Base-by-base conservation (phyloP, 2,329 filamentous ascomycete genomes). In the Cytospora schulzeri region DNA sequence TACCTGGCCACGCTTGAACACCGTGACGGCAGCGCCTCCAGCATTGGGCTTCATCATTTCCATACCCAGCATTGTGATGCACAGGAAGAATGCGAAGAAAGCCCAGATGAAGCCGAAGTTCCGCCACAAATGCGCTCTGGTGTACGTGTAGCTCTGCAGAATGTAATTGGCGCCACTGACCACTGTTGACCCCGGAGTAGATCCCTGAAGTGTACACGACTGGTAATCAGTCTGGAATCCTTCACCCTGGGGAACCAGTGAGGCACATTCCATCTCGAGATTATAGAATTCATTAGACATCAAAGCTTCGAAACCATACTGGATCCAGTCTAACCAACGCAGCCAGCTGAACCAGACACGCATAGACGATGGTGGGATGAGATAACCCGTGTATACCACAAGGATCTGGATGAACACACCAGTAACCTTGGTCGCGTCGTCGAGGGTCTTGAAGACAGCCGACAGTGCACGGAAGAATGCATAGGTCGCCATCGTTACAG, bases 201-300 rank as follows among this genome's bases (percentile, higher is more conserved):
- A 86, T 26, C 88, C 87, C 2, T 79, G 60, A 1, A 62, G 29
- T 1, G 60, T 12, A 12, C 60, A 62, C 4, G 60, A 62, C 9
- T 62, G 60, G 22, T 51, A 56, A 15, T 62, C 38, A 17, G n/a
- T 15, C 17, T 56, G 15, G 4, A 38, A 38, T 2, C 76, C 76
- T 0, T 79, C 76, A 0, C 84, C 83, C 57, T 72, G 79, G 0
- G 85, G 85, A 4, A 87, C 76, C 7, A 87, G 73, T 65, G 83
- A 84, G 31, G 66, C 80, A 64, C 85, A 87, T 1, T 78, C 75
- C 22, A 87, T 80, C 2, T 70, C 78, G 71, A 89, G 77, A 38
- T 48, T 15, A 67, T 89, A 81, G 64, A 92, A 91, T 71, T 93
- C 90, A 69, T 92, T 92, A 0, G 87, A 80, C 71, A 92, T 80